phyloP scores from a whole-genome alignment of 2,329 filamentous ascomycete genomes.

The Curvularia spicifera region DNA sequence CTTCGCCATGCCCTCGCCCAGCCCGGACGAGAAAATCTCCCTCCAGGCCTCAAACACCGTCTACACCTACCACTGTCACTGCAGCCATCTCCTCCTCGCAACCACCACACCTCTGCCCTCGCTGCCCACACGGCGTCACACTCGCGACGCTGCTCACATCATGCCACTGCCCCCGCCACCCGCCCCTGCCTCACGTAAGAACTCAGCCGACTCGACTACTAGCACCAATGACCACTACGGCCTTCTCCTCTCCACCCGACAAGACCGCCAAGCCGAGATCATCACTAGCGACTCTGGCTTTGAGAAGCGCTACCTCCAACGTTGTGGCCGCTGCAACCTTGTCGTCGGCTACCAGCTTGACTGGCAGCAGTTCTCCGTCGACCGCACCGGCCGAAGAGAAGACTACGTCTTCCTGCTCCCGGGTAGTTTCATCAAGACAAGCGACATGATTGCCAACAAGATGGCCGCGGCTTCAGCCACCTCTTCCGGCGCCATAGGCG shows the following conservation, averaged over 20 bases:
- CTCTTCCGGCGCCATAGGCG: conserved; percentile 19
- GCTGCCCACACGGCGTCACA: conserved; percentile 60
- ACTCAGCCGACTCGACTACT: conserved; percentile 17
- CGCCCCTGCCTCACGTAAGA: conserved; percentile 17
- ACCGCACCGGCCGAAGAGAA: conserved; percentile 46
- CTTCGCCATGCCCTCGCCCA: conserved; percentile 44
- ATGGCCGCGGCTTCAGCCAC: conserved; percentile 14
- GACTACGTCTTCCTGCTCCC: conserved; percentile 67
- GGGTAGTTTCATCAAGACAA: conserved; percentile 64
- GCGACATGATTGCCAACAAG: conserved; percentile 58
- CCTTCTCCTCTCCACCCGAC: conserved; percentile 57
- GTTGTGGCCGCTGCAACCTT: conserved; percentile 67
- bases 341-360: conserved; percentile 69
- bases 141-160: conserved; percentile 63
- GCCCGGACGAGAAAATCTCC: conserved; percentile 40
- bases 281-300: conserved; percentile 67
- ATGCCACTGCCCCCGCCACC: conserved; percentile 58
- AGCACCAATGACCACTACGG: conserved; percentile 53
- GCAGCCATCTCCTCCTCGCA: conserved; percentile 68
- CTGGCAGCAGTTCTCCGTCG: conserved; percentile 54
- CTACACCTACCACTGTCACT: conserved; percentile 69
- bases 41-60: conserved; percentile 48
- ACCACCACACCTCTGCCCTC: conserved; percentile 60
- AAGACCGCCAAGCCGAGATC: conserved; percentile 58
- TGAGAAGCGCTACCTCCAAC: conserved; percentile 66